These are phyloP conservation scores for Corynespora cassiicola DNA, from an alignment of 2,329 filamentous ascomycete species.

Conservation along the genomic window DNA sequence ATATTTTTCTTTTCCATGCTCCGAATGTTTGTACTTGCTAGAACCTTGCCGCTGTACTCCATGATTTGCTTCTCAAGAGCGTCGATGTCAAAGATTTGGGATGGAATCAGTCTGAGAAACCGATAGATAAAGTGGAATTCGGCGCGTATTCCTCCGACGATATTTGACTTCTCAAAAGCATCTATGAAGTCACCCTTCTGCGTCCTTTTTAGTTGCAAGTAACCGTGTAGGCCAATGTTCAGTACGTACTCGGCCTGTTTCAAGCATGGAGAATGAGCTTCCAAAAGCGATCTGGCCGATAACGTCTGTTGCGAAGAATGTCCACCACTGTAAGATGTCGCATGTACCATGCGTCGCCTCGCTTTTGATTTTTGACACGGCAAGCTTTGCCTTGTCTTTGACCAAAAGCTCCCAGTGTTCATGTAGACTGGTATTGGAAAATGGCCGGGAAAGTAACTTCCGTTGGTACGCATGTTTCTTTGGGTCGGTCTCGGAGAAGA, in stretches of 20 bases:
- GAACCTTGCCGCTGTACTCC: slow-evolving; percentile 37
- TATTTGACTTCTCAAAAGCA: slow-evolving; percentile 42
- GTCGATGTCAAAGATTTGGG: slow-evolving; percentile 43
- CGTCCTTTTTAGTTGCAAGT: no score
- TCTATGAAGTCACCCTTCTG: slow-evolving; percentile 44
- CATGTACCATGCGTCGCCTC: slow-evolving; percentile 50
- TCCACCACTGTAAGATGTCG: slow-evolving; percentile 62
- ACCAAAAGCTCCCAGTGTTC: slow-evolving; percentile 38
- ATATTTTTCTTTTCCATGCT: slow-evolving; percentile 39
- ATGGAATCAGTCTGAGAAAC: slow-evolving; percentile 37
- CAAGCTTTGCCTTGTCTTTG: slow-evolving; percentile 44
- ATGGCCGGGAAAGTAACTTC: slow-evolving; percentile 7
- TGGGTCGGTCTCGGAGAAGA: slow-evolving; percentile 7
- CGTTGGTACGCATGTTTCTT: slow-evolving; percentile 10
- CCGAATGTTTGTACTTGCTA: no score
- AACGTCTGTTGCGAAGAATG: slow-evolving; percentile 62
- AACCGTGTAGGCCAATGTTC: no score
- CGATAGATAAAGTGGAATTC: slow-evolving; percentile 45
- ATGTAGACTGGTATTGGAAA: slow-evolving; percentile 13
- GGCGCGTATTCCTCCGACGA: slow-evolving; percentile 43
- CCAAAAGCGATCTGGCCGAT: slow-evolving; percentile 63
- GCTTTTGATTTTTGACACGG: slow-evolving; percentile 53
- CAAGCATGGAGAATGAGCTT: slow-evolving; percentile 61
- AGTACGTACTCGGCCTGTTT: slow-evolving; percentile 53
- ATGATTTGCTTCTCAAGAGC: slow-evolving; percentile 31